A percentile compares a stretch with the other conserved stretches of the same genome.
phyloP scores from a whole-genome alignment of 495 filamentous ascomycete species.

The Chaetomium cochliodes region DNA sequence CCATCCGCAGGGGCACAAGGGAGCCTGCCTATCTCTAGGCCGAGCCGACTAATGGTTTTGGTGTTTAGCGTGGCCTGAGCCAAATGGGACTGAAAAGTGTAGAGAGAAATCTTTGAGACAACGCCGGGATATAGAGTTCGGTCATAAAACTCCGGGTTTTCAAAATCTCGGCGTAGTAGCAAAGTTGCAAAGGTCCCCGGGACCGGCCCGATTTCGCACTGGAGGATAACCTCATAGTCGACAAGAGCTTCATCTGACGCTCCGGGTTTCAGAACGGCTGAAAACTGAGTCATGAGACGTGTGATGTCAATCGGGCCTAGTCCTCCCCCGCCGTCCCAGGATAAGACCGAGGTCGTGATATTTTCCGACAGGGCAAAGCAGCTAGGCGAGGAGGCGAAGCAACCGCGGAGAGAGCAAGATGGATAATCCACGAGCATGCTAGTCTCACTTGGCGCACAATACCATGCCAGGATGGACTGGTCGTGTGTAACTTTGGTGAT shows the following conservation, averaged over 20 bases:
- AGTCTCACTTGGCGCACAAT: neutral
- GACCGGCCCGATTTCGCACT: neutral
- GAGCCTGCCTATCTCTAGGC: neutral
- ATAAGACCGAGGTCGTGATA: neutral
- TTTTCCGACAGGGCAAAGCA: neutral
- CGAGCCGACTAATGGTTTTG: neutral
- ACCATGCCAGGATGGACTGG: conserved; percentile 5
- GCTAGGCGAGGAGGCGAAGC: neutral
- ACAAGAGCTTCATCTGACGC: too few relatives aligned
- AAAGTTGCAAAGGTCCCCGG: conserved; percentile 7
- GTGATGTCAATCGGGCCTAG: neutral
- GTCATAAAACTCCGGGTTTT: neutral
- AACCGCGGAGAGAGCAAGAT: too few relatives aligned
- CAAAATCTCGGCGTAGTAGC: neutral
- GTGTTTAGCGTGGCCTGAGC: too few relatives aligned
- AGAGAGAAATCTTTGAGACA: neutral
- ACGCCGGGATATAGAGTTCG: neutral
- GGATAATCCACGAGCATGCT: too few relatives aligned
- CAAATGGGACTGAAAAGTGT: neutral
- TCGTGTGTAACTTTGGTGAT: conserved; percentile 2
- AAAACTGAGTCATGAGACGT: neutral
- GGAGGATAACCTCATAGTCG: neutral
- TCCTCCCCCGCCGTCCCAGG: neutral
- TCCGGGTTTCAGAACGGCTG: neutral
- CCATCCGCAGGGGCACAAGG: too few relatives aligned